Evolutionary conservation across 441 rosid species (phyloP).

Genomic region (Populus trichocarpa): DNA sequence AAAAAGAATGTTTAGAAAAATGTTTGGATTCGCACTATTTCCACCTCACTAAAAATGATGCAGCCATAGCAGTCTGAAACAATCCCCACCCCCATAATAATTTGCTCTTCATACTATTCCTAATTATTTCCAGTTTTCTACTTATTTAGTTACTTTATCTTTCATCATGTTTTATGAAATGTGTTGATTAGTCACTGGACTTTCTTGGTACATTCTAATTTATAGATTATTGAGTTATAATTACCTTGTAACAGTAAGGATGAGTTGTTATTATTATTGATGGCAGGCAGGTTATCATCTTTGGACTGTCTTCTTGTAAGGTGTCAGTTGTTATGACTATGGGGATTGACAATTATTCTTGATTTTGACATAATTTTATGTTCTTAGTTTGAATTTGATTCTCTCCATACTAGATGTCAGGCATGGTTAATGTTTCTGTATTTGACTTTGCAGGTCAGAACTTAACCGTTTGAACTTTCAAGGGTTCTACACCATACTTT

Average conservation of each 20-base stretch:
- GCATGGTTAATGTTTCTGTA: not conserved
- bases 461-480: slow-evolving; percentile 66
- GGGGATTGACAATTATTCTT: not conserved
- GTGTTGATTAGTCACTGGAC: not conserved
- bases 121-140: not conserved
- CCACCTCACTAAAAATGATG: not conserved
- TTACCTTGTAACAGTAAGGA: not conserved
- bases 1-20: not conserved
- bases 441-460: slow-evolving; percentile 45
- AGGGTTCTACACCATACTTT: slow-evolving; percentile 75
- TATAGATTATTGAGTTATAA: not conserved
- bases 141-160: not conserved
- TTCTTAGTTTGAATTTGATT: not conserved
- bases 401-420: not conserved
- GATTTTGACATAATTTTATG: not conserved
- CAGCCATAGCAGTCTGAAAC: too few relatives aligned
- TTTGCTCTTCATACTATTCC: not conserved
- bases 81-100: not conserved
- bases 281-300: not conserved
- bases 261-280: not conserved
- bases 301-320: not conserved
- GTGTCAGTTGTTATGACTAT: too few relatives aligned
- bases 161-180: not conserved
- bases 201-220: not conserved
- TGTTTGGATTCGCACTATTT: not conserved